Percentiles rank a stretch among this genome's conserved stretches.
These are phyloP conservation scores for Lentinula raphanica DNA, from an alignment of 768 basidiomycete genomes.

Conservation along the genomic window DNA sequence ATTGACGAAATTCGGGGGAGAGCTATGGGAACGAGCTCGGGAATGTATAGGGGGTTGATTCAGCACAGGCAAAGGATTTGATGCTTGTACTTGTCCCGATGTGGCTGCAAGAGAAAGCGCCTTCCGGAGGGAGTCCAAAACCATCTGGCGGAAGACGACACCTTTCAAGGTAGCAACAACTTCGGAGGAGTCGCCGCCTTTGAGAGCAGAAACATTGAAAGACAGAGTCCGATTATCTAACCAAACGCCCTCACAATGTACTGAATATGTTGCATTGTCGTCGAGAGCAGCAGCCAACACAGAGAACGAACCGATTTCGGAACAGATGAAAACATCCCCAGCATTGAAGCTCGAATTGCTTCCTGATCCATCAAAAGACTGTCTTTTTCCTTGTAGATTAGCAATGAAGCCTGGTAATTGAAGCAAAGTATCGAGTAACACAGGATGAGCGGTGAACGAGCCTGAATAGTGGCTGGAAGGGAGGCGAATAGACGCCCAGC, in stretches of 20 bases:
- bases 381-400: conserved; percentile 41
- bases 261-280: conserved; percentile 35
- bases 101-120: conserved; percentile 28
- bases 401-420: conserved; percentile 69
- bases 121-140: conserved; percentile 42
- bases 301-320: conserved; percentile 42
- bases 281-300: conserved; percentile 40
- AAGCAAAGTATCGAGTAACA: conserved; percentile 63
- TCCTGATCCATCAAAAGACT: neutral
- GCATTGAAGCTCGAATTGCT: conserved; percentile 48
- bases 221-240: conserved; percentile 39
- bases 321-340: conserved; percentile 62
- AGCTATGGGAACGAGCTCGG: conserved; percentile 1
- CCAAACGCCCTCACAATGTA: conserved; percentile 48
- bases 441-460: conserved; percentile 40
- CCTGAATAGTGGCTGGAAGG: conserved; percentile 26
- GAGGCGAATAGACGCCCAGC: conserved; percentile 44
- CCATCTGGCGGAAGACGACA: conserved; percentile 55
- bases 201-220: conserved; percentile 48
- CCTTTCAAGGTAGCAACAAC: conserved; percentile 55
- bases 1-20: conserved; percentile 1
- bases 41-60: neutral
- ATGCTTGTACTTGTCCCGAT: neutral
- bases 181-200: conserved; percentile 24
- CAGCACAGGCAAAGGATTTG: neutral